Evolutionary conservation across 2,329 filamentous ascomycete genomes (phyloP).

Genomic region (Fusarium sp.): DNA sequence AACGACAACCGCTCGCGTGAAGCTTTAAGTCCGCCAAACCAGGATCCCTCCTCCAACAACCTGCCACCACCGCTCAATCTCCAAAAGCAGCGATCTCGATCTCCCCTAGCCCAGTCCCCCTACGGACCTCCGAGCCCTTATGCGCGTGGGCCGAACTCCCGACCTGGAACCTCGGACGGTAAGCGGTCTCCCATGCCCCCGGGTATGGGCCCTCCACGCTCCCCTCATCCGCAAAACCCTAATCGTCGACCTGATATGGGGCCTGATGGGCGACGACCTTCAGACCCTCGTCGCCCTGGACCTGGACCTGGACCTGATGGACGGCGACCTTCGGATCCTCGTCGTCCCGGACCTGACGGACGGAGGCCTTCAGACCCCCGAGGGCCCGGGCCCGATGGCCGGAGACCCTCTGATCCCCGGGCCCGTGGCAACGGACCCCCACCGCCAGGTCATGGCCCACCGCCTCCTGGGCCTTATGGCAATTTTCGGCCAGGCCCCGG

Average conservation of each 20-base stretch:
- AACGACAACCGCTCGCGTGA: slow-evolving; percentile 63
- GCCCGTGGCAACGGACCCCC: slow-evolving; percentile 35
- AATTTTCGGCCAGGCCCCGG: slow-evolving; percentile 37
- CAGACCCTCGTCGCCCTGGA: slow-evolving; percentile 32
- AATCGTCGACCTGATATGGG: slow-evolving; percentile 43
- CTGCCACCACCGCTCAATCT: slow-evolving; percentile 54
- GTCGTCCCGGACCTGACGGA: slow-evolving; percentile 12
- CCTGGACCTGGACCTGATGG: slow-evolving; percentile 34
- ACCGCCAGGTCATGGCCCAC: slow-evolving; percentile 34
- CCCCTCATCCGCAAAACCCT: slow-evolving; percentile 44
- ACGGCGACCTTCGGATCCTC: slow-evolving; percentile 29
- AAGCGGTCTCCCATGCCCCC: slow-evolving; percentile 45
- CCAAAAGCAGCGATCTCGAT: slow-evolving; percentile 54
- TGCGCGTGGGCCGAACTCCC: slow-evolving; percentile 45
- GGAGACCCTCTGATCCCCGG: slow-evolving; percentile 3
- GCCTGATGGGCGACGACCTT: slow-evolving; percentile 36
- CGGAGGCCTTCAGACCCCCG: slow-evolving; percentile 19
- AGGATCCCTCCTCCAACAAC: slow-evolving; percentile 48
- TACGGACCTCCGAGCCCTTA: slow-evolving; percentile 47
- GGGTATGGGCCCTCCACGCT: slow-evolving; percentile 42
- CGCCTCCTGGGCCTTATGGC: slow-evolving; percentile 30
- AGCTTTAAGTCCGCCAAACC: slow-evolving; percentile 55
- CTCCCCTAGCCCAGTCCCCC: slow-evolving; percentile 53
- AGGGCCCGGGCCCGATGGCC: slow-evolving; percentile 14
- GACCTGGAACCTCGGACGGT: slow-evolving; percentile 47